Conservation (phyloP, 2,329 filamentous ascomycete genomes). For the Aspergillus novofumigatus region DNA sequence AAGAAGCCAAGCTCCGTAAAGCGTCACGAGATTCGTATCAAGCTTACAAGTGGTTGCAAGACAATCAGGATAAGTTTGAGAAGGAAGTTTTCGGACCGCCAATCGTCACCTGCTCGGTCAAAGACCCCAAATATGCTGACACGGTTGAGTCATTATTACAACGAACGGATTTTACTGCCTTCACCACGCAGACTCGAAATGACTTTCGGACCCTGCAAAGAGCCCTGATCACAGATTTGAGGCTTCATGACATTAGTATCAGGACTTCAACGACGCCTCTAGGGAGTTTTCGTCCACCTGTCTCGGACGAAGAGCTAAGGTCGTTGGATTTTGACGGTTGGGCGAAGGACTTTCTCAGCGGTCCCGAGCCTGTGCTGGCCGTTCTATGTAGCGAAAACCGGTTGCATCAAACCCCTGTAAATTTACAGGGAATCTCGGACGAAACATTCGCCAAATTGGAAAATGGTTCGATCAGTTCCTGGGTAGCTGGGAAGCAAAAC, state of each 20-base stretch:
- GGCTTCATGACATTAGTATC: constrained; percentile 66
- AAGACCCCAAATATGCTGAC: constrained; percentile 63
- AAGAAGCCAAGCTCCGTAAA: constrained; percentile 60
- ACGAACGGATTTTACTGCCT: constrained; percentile 51
- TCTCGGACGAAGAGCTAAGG: constrained; percentile 53
- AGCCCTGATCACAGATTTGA: constrained; percentile 60
- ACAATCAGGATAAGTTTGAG: constrained; percentile 65
- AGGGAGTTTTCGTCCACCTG: constrained; percentile 51
- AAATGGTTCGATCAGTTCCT: constrained; percentile 57
- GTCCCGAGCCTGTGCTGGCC: constrained; percentile 76
- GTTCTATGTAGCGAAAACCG: constrained; percentile 76
- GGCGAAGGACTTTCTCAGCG: constrained; percentile 72
- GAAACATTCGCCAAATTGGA: constrained; percentile 65
- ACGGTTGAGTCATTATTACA: constrained; percentile 57
- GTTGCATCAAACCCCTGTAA: constrained; percentile 66
- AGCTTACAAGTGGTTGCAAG: constrained; percentile 79
- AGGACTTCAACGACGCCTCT: constrained; percentile 58
- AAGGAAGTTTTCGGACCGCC: constrained; percentile 77
- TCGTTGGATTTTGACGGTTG: constrained; percentile 71
- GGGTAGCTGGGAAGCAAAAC: constrained; percentile 62
- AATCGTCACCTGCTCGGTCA: constrained; percentile 74
- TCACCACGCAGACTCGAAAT: constrained; percentile 70
- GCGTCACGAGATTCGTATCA: constrained; percentile 60
- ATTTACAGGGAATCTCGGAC: constrained; percentile 59
- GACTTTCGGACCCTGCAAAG: constrained; percentile 73